phyloP scores from a whole-genome alignment of 768 basidiomycete genomes.

The Lactifluus echinatus region DNA sequence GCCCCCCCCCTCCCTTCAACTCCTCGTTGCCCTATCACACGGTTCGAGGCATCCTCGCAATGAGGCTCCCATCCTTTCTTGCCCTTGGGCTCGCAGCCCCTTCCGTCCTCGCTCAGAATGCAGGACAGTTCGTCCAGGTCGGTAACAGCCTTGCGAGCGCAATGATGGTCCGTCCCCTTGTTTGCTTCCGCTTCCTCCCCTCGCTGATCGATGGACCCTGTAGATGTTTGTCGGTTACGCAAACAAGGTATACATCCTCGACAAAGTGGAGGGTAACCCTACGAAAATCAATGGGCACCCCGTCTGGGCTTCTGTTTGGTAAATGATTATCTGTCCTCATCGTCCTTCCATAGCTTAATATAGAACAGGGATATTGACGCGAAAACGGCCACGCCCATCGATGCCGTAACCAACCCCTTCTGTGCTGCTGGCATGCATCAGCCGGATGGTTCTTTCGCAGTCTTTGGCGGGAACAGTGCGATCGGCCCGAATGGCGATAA shows the following conservation, averaged over 20 bases:
- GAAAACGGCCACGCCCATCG: not conserved
- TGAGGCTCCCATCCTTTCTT: not conserved
- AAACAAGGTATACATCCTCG: constrained; percentile 9
- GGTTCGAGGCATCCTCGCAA: not conserved
- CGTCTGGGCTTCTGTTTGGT: not conserved
- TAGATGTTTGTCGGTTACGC: constrained; percentile 2
- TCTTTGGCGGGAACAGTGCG: not conserved
- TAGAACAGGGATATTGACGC: not conserved
- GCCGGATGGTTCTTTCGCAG: not conserved
- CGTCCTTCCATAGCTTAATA: not conserved
- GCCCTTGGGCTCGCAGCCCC: not conserved
- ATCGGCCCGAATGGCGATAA: not conserved
- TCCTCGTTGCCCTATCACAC: not conserved
- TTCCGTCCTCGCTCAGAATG: not conserved
- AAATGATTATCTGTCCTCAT: not conserved
- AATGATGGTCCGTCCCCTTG: not conserved
- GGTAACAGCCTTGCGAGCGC: not conserved
- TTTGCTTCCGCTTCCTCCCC: rapidly evolving
- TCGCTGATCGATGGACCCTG: not conserved
- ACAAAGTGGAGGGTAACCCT: not conserved
- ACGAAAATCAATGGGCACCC: not conserved
- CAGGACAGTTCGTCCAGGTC: not conserved
- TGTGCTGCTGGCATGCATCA: constrained; percentile 10
- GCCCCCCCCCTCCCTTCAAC: no score
- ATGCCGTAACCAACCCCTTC: not conserved